phyloP scores from a whole-genome alignment of 176 grass and related monocot species.

The Avena atlantica region DNA sequence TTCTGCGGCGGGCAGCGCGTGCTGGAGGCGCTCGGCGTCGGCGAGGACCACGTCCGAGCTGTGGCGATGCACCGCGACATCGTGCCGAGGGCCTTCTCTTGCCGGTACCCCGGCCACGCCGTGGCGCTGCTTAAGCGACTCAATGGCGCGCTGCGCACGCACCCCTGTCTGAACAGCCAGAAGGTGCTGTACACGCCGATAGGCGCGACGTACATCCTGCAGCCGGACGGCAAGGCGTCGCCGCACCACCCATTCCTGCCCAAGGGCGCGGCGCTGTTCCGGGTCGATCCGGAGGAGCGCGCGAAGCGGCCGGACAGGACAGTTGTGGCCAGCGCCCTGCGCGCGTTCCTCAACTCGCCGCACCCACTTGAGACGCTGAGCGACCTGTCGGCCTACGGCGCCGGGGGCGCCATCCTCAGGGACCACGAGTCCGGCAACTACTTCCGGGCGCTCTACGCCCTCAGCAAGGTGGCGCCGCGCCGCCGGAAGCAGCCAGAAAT shows the following conservation, averaged over 20 bases:
- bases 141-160: constrained; percentile 71
- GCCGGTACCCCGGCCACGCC: constrained; percentile 84
- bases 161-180: constrained; percentile 88
- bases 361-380: constrained; percentile 97
- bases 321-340: constrained; percentile 62
- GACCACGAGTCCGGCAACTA: constrained; percentile 99
- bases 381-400: constrained; percentile 79
- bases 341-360: constrained; percentile 91
- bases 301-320: constrained; percentile 40
- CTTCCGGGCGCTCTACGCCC: constrained; percentile 68
- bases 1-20: constrained; percentile 84
- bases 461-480: constrained; percentile 50
- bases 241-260: constrained; percentile 84
- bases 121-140: constrained; percentile 77
- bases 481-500: constrained; percentile 54
- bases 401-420: constrained; percentile 83
- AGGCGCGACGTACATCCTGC: constrained; percentile 86
- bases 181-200: constrained; percentile 84
- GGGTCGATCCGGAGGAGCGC: constrained; percentile 46
- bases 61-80: constrained; percentile 98
- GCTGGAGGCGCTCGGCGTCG: constrained; percentile 71
- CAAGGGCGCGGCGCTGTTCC: constrained; percentile 77
- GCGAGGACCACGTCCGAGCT: constrained; percentile 65
- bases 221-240: constrained; percentile 69
- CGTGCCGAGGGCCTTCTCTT: constrained; percentile 96